phyloP scores from a whole-genome alignment of 179 eudicot species.

The Gypsophila paniculata region DNA sequence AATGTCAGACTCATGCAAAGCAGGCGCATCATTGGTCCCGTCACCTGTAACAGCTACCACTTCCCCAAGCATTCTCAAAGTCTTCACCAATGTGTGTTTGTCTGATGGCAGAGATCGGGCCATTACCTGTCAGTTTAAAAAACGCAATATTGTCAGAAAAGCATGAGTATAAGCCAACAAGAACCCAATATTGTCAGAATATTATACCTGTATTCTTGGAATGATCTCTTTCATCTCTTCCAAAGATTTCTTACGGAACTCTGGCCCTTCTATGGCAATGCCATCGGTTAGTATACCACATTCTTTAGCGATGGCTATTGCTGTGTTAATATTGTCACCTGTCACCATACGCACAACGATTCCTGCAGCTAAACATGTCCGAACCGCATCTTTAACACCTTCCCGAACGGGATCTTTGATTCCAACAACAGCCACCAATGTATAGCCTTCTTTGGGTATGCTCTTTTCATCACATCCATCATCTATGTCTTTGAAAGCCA shows the following conservation, averaged over 20 bases:
- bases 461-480: conserved; percentile 29
- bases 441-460: conserved; percentile 62
- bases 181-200: neutral
- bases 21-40: conserved; percentile 98
- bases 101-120: conserved; percentile 88
- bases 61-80: conserved; percentile 49
- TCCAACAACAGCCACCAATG: conserved; percentile 68
- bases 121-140: conserved; percentile 60
- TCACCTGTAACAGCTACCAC: conserved; percentile 97
- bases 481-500: conserved; percentile 65
- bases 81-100: conserved; percentile 62
- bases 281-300: conserved; percentile 82
- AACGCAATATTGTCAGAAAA: neutral
- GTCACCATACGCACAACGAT: conserved; percentile 89
- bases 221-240: conserved; percentile 53
- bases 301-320: conserved; percentile 90
- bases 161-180: neutral
- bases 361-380: conserved; percentile 83
- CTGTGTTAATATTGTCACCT: conserved; percentile 88
- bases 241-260: conserved; percentile 45
- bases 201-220: conserved; percentile 66
- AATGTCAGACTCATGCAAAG: conserved; percentile 82
- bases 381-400: conserved; percentile 70
- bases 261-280: conserved; percentile 79
- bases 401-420: conserved; percentile 89